Evolutionary conservation across 2,329 filamentous ascomycete genomes (phyloP).

Genomic region (Ascochyta clinopodiicola): DNA sequence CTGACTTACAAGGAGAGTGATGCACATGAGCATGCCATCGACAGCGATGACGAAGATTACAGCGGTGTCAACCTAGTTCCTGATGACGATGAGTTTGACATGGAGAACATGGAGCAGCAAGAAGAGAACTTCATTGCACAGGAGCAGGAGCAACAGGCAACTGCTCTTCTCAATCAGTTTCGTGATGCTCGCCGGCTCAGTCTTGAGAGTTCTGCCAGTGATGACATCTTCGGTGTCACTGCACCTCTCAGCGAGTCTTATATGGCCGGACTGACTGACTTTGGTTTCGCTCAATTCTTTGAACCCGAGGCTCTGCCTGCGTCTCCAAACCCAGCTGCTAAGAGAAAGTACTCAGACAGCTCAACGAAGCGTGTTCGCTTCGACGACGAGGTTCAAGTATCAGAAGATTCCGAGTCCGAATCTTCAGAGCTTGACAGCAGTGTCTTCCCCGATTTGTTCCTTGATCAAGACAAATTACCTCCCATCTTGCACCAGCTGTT

Average conservation of each 20-base stretch:
- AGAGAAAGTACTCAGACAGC: slow-evolving; percentile 48
- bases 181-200: slow-evolving; percentile 45
- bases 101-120: slow-evolving; percentile 76
- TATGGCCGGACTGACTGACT: slow-evolving; percentile 36
- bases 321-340: slow-evolving; percentile 45
- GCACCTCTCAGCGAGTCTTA: slow-evolving; percentile 35
- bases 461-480: slow-evolving; percentile 76
- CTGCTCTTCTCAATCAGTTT: slow-evolving; percentile 39
- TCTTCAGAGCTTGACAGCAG: slow-evolving; percentile 65
- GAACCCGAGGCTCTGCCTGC: slow-evolving; percentile 51
- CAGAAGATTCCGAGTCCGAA: slow-evolving; percentile 61
- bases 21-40: slow-evolving; percentile 45
- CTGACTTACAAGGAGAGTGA: slow-evolving; percentile 44
- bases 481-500: slow-evolving; percentile 76
- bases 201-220: slow-evolving; percentile 43
- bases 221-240: slow-evolving; percentile 44
- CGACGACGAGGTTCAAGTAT: slow-evolving; percentile 66
- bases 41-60: slow-evolving; percentile 61
- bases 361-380: slow-evolving; percentile 75
- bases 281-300: slow-evolving; percentile 46
- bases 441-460: slow-evolving; percentile 79
- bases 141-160: slow-evolving; percentile 40
- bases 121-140: slow-evolving; percentile 77
- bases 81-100: slow-evolving; percentile 76
- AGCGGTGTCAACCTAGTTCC: slow-evolving; percentile 79